These are phyloP conservation scores for Pseudocercospora fuligena DNA, from an alignment of 2,329 filamentous ascomycete species.

Conservation along the genomic window DNA sequence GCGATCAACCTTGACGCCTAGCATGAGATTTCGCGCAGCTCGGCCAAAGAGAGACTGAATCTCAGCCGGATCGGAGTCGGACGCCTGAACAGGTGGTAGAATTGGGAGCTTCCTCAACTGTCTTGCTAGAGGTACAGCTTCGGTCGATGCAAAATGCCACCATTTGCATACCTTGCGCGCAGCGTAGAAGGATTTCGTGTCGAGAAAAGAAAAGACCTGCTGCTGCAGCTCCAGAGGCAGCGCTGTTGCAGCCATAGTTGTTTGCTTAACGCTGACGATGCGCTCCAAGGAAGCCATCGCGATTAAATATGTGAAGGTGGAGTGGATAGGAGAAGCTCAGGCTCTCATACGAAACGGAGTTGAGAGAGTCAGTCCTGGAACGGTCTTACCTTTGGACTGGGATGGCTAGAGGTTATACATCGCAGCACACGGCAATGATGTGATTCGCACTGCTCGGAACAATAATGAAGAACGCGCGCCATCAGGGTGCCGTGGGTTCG, in stretches of 20 bases:
- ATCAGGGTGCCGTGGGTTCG: constrained; percentile 2
- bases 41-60: constrained; percentile 36
- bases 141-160: constrained; percentile 41
- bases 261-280: constrained; percentile 25
- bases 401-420: background rate
- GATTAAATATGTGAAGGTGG: background rate
- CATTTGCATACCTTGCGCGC: constrained; percentile 40
- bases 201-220: constrained; percentile 40
- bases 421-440: constrained; percentile 3
- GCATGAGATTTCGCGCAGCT: constrained; percentile 40
- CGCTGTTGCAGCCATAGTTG: constrained; percentile 30
- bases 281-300: constrained; percentile 24
- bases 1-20: constrained; percentile 35
- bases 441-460: background rate
- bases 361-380: background rate
- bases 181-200: constrained; percentile 39
- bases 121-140: constrained; percentile 35
- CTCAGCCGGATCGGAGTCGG: constrained; percentile 28
- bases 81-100: constrained; percentile 31
- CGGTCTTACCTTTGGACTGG: background rate
- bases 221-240: constrained; percentile 43
- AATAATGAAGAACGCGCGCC: background rate
- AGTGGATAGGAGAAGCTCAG: constrained; percentile 1
- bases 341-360: background rate
- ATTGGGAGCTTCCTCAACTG: constrained; percentile 41